Evolutionary conservation across 2,329 filamentous ascomycete species (phyloP), one percentile per base, ranked within the genome.

Genomic region (Phyllosticta ampelicida): DNA sequence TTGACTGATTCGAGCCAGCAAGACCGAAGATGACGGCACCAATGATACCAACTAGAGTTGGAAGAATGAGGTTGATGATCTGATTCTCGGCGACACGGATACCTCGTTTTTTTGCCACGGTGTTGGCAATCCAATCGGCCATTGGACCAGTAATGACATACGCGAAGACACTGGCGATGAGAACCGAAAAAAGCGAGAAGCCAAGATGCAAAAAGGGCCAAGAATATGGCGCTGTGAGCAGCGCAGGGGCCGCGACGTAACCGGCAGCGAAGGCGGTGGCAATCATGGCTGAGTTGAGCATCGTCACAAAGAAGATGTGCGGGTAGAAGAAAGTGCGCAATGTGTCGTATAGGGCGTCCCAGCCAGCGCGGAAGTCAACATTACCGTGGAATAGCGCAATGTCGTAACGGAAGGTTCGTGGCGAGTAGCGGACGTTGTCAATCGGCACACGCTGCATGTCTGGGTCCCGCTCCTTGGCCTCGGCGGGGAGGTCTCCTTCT

Each of bases 301-400:
- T 64, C 9, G 66, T 66, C 60, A 67, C 65, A 64, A 67, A 69
- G 60, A 68, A 62, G 48, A 69, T 67, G 44, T 67, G 66, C 10
- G 67, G 67, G 48, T 67, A 69, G 56, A 67, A 62, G 54, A 68
- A 67, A 5, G 67, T 68, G 36, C 63, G 61, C 11, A 68, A 48
- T 11, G 66, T 69, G 61, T 69, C 66, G 57, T 67, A 56, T 52
- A 69, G 61, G 23, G 65, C 64, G 13, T 58, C 58, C 58, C 61
- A 63, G 48, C 65, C 66, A 16, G 64, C 65, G 21, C 56, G 60
- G 62, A 63, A 65, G 51, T 67, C 62, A 28, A 58, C 55, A 1
- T 58, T 54, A 19, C 61, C 65, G 20, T 61, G 60, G 55, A 65
- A 61, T 26, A 69, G 59, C 9, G 64, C 64, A 20, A 67, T 48